Evolutionary conservation across 2,329 filamentous ascomycete genomes (phyloP), one percentile per base, ranked within the genome.

Genomic region (Nemania sp.): DNA sequence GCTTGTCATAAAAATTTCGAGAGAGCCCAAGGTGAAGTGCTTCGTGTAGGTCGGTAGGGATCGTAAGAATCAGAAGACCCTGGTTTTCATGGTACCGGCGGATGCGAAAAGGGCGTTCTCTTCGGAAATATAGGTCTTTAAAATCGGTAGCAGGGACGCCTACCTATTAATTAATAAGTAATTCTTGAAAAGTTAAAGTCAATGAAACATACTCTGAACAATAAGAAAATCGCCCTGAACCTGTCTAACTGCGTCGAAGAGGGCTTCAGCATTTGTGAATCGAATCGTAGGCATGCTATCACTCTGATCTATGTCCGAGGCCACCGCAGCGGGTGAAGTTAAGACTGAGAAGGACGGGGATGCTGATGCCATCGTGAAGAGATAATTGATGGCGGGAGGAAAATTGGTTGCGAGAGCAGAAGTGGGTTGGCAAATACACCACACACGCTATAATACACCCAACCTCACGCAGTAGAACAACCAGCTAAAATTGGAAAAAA

Each of bases 201-300:
- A 45, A 45, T 6, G 41, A 45, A 45, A 45, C 18, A 45, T 45
- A 45, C 41, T 45, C 41, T 45, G 41, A 45, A 45, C 5, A 45
- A 45, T 45, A 15, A 45, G 41, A 45, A 45, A 45, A 15, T 15
- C 5, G 41, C 41, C 41, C 13, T 45, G 41, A 45, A 45, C 13
- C 41, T 45, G 41, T 45, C 41, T 45, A 15, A 20, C 41, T 45
- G 41, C 41, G 41, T 45, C 41, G 41, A 45, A 45, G 41, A 45
- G 41, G 41, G 41, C 41, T 45, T 45, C n/a, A 15, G 41, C 41
- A 45, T 45, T 45, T 45, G 41, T 45, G 41, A 45, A 45, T 45
- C n/a, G 41, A 20, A 45, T 45, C 41, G 41, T 45, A 45, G 41
- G 41, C 41, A 45, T 45, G 41, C 41, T 15, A 15, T 45, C 41